Base-by-base conservation (phyloP, 768 basidiomycete genomes). In the Boletus rubroflammeus region DNA sequence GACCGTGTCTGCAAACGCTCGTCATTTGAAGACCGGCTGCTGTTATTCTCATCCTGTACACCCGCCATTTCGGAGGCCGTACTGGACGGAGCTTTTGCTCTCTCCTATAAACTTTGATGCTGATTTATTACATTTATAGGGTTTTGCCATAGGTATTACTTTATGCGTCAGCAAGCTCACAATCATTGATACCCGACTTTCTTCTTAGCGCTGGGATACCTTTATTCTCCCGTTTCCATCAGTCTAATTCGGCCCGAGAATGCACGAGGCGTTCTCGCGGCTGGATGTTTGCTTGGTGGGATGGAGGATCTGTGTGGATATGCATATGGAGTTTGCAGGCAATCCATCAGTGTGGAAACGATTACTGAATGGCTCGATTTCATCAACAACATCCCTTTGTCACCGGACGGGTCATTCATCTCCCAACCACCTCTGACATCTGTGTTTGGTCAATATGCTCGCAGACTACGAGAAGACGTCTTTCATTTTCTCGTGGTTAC, bases 281-380 rank as follows among this genome's bases (percentile, higher is more conserved):
- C 91, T 42, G 88, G 87, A 14, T 90, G 85, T 71, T 76, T 93
- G 32, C 81, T 94, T 42, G 90, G 90, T 49, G 91, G 90, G 41
- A 88, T 94, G 88, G 84, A 92, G 42, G 90, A 94, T 34, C 76
- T 95, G 34, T 88, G 85, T 71, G 79, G 79, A 58, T 86, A 86
- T 64, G 82, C 93, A 21, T 94, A 93, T 70, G 81, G 83, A 50
- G 75, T 83, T 45, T 92, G 89, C 76, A 81, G 82, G 62, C 82
- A 81, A 55, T 88, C 88, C 38, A 85, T 96, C 73, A 79, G 77
- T 42, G 78, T 86, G 61, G 85, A 89, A 53, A 90, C 83, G 43
- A 84, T 95, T 65, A 68, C 78, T 46, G 78, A 80, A 47, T 93
- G 90, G 89, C 77, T 94, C 36, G 78, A 84, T 58, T 93, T 94